These are phyloP conservation scores for Sarocladium kiliense DNA, from an alignment of 2,329 filamentous ascomycete species.

Conservation along the genomic window DNA sequence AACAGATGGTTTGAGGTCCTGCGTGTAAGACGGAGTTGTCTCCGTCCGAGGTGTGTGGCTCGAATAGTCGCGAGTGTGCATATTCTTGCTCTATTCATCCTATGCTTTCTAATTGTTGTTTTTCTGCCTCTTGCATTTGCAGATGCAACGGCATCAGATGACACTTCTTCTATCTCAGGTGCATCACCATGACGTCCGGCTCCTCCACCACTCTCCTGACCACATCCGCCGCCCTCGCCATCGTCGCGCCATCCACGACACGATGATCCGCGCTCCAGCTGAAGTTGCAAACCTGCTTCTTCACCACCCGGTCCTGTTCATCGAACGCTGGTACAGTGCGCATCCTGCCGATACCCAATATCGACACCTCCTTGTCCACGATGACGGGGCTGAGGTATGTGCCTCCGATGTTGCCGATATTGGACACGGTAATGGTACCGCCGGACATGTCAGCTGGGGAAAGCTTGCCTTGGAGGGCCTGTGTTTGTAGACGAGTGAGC, in stretches of 20 bases:
- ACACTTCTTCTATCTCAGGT: constrained; percentile 57
- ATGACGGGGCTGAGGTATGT: constrained; percentile 90
- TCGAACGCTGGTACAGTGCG: constrained; percentile 77
- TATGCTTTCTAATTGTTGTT: background rate
- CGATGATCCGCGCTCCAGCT: constrained; percentile 97
- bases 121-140: background rate
- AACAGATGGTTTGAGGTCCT: background rate
- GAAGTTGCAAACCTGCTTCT: constrained; percentile 78
- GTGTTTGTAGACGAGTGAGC: constrained; percentile 64
- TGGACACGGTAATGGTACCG: constrained; percentile 92
- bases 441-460: constrained; percentile 70
- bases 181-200: constrained; percentile 81
- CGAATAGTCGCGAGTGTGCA: too few relatives aligned
- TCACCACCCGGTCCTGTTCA: constrained; percentile 54
- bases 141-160: background rate
- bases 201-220: constrained; percentile 76
- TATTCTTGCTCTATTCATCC: constrained; percentile 1
- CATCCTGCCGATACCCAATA: constrained; percentile 81
- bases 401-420: constrained; percentile 92
- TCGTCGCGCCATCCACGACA: constrained; percentile 89
- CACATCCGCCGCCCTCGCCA: constrained; percentile 82
- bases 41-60: too few relatives aligned
- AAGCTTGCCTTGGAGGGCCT: constrained; percentile 72
- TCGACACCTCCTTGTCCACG: constrained; percentile 84
- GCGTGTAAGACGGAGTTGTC: background rate